A percentile compares a stretch with the other conserved stretches of the same genome.
phyloP scores from a whole-genome alignment of 2,329 filamentous ascomycete species.

The Akanthomyces muscarius region DNA sequence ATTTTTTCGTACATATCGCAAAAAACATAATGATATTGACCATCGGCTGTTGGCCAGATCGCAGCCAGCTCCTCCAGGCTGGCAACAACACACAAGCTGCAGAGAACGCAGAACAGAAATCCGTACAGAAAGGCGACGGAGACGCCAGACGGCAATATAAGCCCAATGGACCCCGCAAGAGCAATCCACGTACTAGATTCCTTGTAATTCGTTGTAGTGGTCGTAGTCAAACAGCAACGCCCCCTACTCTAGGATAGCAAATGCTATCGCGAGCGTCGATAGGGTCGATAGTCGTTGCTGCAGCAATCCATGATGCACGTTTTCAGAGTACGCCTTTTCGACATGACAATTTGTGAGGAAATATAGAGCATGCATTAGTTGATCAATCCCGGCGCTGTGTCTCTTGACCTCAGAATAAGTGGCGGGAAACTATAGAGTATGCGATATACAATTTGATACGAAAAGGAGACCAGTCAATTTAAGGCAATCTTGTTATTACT shows the following conservation, averaged over 20 bases:
- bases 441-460: background rate
- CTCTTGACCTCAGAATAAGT: background rate
- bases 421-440: background rate
- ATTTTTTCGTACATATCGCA: slow-evolving; percentile 35
- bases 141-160: slow-evolving; percentile 39
- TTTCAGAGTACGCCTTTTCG: background rate
- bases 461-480: background rate
- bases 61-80: slow-evolving; percentile 41
- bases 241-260: slow-evolving; percentile 41
- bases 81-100: slow-evolving; percentile 39
- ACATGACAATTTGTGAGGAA: background rate
- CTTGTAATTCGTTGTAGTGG: background rate
- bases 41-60: slow-evolving; percentile 44
- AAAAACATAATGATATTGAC: slow-evolving; percentile 45
- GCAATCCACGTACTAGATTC: slow-evolving; percentile 30
- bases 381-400: background rate
- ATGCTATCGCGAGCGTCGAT: slow-evolving; percentile 39
- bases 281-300: slow-evolving; percentile 33
- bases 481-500: background rate
- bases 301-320: slow-evolving; percentile 25
- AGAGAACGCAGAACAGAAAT: slow-evolving; percentile 43
- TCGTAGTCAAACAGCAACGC: background rate
- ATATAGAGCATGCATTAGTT: background rate
- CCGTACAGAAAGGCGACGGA: slow-evolving; percentile 42
- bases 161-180: slow-evolving; percentile 40